phyloP scores from a whole-genome alignment of 768 basidiomycete species.

The Pleurotus ostreatus region DNA sequence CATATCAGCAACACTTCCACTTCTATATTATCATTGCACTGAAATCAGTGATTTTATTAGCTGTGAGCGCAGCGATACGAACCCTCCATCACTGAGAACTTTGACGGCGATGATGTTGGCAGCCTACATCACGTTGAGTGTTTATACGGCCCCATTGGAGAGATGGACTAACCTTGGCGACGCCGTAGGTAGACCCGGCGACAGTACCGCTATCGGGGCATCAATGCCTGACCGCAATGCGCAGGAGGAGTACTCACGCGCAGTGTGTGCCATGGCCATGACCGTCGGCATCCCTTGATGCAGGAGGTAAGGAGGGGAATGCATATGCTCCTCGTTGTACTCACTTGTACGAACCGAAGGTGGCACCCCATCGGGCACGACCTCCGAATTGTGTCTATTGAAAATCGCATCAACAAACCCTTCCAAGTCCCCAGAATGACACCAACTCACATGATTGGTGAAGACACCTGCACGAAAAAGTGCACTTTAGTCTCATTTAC shows the following conservation, averaged over 20 bases:
- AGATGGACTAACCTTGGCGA: conserved; percentile 21
- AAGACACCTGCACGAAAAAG: conserved; percentile 16
- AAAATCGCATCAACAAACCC: background rate
- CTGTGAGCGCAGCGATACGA: background rate
- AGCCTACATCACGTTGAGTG: background rate
- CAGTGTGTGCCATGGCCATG: conserved; percentile 42
- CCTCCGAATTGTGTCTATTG: conserved; percentile 33
- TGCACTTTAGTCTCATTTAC: too few relatives aligned
- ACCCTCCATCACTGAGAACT: conserved; percentile 33
- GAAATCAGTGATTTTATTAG: background rate
- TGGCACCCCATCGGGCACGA: conserved; percentile 36
- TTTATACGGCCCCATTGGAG: background rate
- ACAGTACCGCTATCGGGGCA: conserved; percentile 23
- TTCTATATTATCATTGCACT: background rate
- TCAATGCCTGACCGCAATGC: background rate
- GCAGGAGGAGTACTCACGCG: conserved; percentile 19
- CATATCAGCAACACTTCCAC: conserved; percentile 20
- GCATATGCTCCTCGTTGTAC: background rate
- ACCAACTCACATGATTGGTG: conserved; percentile 18
- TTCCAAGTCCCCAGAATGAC: background rate
- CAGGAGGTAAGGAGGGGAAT: background rate
- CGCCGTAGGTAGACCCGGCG: conserved; percentile 28
- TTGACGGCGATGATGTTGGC: conserved; percentile 37
- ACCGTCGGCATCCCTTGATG: conserved; percentile 24
- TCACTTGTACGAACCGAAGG: conserved; percentile 24